Conservation (phyloP, 176 grass and related monocot species). For the Urochloa ruziziensis region DNA sequence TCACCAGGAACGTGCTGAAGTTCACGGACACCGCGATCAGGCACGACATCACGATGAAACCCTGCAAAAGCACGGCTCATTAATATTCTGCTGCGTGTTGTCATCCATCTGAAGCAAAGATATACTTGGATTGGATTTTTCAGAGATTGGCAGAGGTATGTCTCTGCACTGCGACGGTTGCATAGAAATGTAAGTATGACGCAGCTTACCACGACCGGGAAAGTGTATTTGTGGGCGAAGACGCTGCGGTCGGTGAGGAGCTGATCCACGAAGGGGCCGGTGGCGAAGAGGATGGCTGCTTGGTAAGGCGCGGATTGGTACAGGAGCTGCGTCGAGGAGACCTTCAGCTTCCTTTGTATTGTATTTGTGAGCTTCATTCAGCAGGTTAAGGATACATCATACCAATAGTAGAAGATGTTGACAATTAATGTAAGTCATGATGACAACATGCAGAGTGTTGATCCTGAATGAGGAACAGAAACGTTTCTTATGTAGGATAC, state of each 20-base stretch:
- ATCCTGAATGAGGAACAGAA: not conserved
- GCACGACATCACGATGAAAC: slow-evolving; percentile 85
- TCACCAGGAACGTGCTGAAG: slow-evolving; percentile 94
- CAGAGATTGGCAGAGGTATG: not conserved
- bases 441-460: not conserved
- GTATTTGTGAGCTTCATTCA: slow-evolving; percentile 77
- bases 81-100: not conserved
- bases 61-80: too few species aligned
- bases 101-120: not conserved
- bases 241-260: slow-evolving; percentile 71
- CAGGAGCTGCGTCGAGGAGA: slow-evolving; percentile 87
- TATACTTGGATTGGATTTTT: not conserved
- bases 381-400: slow-evolving; percentile 52
- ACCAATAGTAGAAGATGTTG: not conserved
- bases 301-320: slow-evolving; percentile 87
- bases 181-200: not conserved
- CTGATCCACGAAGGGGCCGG: slow-evolving; percentile 78
- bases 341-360: slow-evolving; percentile 91
- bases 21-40: slow-evolving; percentile 91
- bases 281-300: slow-evolving; percentile 66
- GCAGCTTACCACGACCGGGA: slow-evolving; percentile 57
- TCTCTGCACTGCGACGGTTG: not conserved
- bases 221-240: slow-evolving; percentile 61
- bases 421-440: too few species aligned
- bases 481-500: slow-evolving; percentile 51